Base-by-base conservation (phyloP, 2,329 filamentous ascomycete species). In the Epichloe aotearoae region DNA sequence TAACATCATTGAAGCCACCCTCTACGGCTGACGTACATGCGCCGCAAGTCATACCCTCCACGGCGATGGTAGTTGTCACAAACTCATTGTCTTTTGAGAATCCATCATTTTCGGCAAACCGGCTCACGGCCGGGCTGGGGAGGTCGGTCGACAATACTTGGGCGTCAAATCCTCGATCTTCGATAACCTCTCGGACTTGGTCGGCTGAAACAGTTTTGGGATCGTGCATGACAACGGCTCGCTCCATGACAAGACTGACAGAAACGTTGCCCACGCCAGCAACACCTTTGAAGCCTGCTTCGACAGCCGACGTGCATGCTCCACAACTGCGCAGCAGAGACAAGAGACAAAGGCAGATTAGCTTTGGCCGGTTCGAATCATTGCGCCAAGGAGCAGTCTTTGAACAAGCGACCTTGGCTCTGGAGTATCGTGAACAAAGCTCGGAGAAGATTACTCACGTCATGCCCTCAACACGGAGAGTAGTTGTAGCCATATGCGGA, bases 261-360 rank as follows among this genome's bases (percentile, higher is more conserved):
- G 89, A 94, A 53, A 97, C 88, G 59, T 77, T 88, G 55, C 85
- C 86, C 10, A 93, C 82, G 50, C 93, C 91, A 39, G 84, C 75
- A 5, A 95, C 77, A 57, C 79, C 80, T 61, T 88, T 85, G 70
- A 98, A 95, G 57, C 86, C 93, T 53, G 84, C 80, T 74, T 97
- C 91, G 59, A 98, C 84, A n/a, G 93, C 84, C 43, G 90, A 94
- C 30, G 91, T 96, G 66, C 93, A 98, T 59, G 91, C 85, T 63
- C 91, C 90, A 70, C 93, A 98, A 56, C 77, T 81, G 75, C 78
- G 73, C 77, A 11, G 39, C 3, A 8, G 3, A 30, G 33, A 14
- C 10, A 20, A 20, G 20, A 17, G 8, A 30, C 30, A 34, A 47
- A 38, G 33, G 17, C 8, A 6, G 2, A 39, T 47, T 47, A 47